Base-by-base conservation (phyloP, 164 flowering plant species). In the Annona cherimola region DNA sequence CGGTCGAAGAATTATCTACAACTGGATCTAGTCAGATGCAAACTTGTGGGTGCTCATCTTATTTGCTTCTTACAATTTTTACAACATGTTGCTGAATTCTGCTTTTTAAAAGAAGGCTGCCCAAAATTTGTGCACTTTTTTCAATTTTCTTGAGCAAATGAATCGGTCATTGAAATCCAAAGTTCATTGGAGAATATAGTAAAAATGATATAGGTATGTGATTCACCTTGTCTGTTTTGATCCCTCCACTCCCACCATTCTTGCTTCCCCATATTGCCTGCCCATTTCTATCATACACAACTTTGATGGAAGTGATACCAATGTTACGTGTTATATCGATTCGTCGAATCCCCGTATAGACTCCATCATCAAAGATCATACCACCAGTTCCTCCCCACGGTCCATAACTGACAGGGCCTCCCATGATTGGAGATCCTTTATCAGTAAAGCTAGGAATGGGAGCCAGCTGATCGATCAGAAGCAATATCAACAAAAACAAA, bases 331-430 rank as follows among this genome's bases (percentile, higher is more conserved):
- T 77, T 42, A 93, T 3, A 64, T 82, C 77, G 16, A 93, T 81
- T 74, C 89, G 91, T 60, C 90, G 85, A 62, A 93, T 78, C 11
- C 98, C 97, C 0, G 85, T 83, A 46, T 81, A 77, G 2, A 62
- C 64, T 40, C 95, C 94, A 80, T 93, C 98, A 63, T 93, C 90
- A 61, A 90, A 93, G n/a, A 61, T 41, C 4, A 76, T 74, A 18
- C 98, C 98, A 4, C 97, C 91, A 19, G 16, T 78, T 42, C 98
- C 97, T 26, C 97, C 98, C 92, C 93, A 93, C 0, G 97, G 97
- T 76, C 98, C 97, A 72, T 71, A 85, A 26, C 87, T 77, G 67
- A 82, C 70, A 1, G 75, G 76, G 3, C 86, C 87, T 40, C 79
- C 80, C 2, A 20, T 68, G 26, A 26, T 76, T 3, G 74, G 26